Evolutionary conservation across 169 alveolate genomes (phyloP).

Genomic region (Besnoitia besnoiti): DNA sequence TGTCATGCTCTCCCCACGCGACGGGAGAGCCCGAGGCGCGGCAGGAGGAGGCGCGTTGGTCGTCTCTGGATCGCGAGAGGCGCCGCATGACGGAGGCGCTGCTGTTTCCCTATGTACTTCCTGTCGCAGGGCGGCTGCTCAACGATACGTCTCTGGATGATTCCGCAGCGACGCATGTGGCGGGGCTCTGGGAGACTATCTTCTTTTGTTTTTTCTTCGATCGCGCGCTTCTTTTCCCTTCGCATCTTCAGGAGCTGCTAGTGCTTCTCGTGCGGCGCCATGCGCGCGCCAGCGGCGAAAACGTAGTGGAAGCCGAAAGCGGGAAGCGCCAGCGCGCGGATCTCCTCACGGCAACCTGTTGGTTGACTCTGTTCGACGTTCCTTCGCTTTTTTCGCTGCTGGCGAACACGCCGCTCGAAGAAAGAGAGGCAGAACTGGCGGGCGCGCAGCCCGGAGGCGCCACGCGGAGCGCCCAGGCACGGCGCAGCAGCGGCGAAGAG

Average conservation of each 20-base stretch:
- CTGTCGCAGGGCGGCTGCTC: constrained; percentile 5
- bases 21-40: neutral
- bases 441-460: no score
- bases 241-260: constrained; percentile 24
- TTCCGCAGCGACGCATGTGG: neutral
- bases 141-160: neutral
- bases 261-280: constrained; percentile 34
- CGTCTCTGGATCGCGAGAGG: neutral
- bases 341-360: neutral
- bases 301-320: neutral
- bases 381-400: neutral
- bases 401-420: neutral
- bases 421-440: neutral
- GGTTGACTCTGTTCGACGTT: neutral
- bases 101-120: constrained; percentile 7
- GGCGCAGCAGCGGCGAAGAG: neutral
- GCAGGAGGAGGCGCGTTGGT: neutral
- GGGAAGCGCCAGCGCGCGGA: neutral
- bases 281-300: neutral
- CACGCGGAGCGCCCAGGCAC: neutral
- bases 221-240: neutral
- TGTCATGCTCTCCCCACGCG: neutral
- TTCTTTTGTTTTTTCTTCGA: constrained; percentile 22
- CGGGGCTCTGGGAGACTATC: constrained; percentile 4
- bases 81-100: neutral